Evolutionary conservation across 148 eudicot genomes (phyloP), one percentile per base, ranked within the genome.

Genomic region (Cornus controversa): DNA sequence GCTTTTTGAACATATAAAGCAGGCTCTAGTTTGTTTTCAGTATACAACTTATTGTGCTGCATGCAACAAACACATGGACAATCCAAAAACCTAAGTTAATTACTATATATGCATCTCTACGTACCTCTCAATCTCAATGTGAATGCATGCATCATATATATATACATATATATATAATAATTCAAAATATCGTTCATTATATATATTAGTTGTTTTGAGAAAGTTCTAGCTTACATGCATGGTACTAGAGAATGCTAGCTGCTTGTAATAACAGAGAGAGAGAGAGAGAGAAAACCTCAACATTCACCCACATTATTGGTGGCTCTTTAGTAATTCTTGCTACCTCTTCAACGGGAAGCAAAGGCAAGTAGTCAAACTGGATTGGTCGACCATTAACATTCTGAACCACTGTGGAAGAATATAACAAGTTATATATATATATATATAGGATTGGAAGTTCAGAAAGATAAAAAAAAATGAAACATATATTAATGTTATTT

Each of bases 261-360:
- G 8, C 45, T 40, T 40, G 45, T 40, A 40, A 50, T 31, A 2
- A n/a, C 4, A 62, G 45, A 60, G 23, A 60, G 25, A 60, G 34
- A 20, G 72, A 57, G 37, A 45, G 4, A 70, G 69, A 78, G 71
- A 83, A 6, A 47, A 96, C 99, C 98, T 96, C 86, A 76, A 92
- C 85, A 85, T 96, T 93, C 45, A 96, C n/a, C 99, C 99, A 96
- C 22, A 93, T 27, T 58, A 40, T 69, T 22, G 84, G 83, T 58
- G 83, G 84, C 53, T 47, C 25, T 16, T 50, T 50, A 22, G 22
- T 14, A 6, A 85, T 23, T 70, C 8, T 57, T 5, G n/a, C 11
- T 25, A 82, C 34, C 28, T 86, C 86, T 75, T 84, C 86, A 6
- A 92, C 82, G 25, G 77, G 20, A 2, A 42, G 8, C 10, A 84